Conservation (phyloP, 768 basidiomycete species). For the Kwoniella sp. region DNA sequence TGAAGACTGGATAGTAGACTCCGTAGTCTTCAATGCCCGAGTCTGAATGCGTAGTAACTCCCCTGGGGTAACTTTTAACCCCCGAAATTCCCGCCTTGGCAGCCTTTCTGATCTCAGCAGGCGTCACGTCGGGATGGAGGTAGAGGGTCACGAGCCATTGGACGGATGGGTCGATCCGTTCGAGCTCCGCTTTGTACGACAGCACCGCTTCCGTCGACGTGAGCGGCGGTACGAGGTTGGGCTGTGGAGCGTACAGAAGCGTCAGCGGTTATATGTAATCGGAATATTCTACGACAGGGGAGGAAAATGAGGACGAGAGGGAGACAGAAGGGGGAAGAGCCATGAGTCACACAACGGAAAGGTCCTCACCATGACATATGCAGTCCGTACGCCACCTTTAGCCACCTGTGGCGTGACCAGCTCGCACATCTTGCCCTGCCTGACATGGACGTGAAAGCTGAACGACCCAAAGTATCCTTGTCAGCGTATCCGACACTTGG, state of each 20-base stretch:
- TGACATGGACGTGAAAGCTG: slow-evolving; percentile 90
- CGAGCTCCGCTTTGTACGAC: slow-evolving; percentile 73
- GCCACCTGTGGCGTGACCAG: slow-evolving; percentile 89
- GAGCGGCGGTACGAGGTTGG: slow-evolving; percentile 88
- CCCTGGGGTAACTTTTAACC: slow-evolving; percentile 96
- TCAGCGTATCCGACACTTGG: background rate
- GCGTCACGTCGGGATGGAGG: slow-evolving; percentile 85
- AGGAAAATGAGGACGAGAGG: background rate
- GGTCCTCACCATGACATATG: slow-evolving; percentile 85
- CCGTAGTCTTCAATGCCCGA: slow-evolving; percentile 96
- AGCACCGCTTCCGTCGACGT: slow-evolving; percentile 78
- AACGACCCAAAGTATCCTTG: background rate
- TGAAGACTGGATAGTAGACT: slow-evolving; percentile 87
- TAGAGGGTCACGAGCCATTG: slow-evolving; percentile 96
- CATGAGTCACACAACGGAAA: background rate
- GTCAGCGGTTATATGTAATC: background rate
- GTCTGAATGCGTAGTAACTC: slow-evolving; percentile 96
- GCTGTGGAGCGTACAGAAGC: slow-evolving; percentile 66
- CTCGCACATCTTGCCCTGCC: slow-evolving; percentile 77
- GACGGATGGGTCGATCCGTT: slow-evolving; percentile 72
- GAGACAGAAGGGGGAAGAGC: no score
- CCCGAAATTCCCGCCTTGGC: slow-evolving; percentile 77
- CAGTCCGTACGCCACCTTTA: slow-evolving; percentile 83
- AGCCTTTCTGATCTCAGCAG: slow-evolving; percentile 86
- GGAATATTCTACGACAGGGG: no score